Percentiles rank a stretch among this genome's conserved stretches.
These are phyloP conservation scores for Sugiyamaella sp. DNA, from an alignment of 1,139 yeast genomes.

Conservation along the genomic window DNA sequence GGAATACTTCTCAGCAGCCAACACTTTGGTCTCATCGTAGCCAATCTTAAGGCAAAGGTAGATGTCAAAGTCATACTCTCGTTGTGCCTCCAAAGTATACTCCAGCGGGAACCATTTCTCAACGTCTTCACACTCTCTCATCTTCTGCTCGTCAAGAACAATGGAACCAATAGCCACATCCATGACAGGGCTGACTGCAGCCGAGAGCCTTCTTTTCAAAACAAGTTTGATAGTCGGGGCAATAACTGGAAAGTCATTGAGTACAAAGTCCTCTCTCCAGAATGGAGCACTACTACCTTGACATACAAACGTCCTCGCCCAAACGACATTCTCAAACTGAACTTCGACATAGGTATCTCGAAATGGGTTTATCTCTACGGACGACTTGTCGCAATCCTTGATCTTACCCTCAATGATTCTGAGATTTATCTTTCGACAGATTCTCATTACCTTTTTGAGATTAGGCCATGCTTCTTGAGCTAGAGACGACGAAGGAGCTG, in stretches of 20 bases:
- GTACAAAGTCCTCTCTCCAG: conserved; percentile 61
- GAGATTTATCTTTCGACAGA: conserved; percentile 56
- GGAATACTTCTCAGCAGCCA: conserved; percentile 61
- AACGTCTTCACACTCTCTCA: conserved; percentile 23
- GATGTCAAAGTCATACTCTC: conserved; percentile 48
- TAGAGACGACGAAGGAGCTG: conserved; percentile 1
- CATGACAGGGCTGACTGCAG: conserved; percentile 36
- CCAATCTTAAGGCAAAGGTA: conserved; percentile 55
- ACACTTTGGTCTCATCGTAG: conserved; percentile 59
- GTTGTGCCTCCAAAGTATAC: conserved; percentile 20
- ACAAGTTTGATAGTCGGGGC: conserved; percentile 32
- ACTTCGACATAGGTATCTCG: conserved; percentile 53
- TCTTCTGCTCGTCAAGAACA: conserved; percentile 26
- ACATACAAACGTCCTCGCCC: conserved; percentile 60
- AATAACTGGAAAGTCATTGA: conserved; percentile 43
- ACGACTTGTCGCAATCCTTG: conserved; percentile 23
- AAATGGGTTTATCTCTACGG: conserved; percentile 26
- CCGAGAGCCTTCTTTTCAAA: conserved; percentile 31
- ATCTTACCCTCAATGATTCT: conserved; percentile 73
- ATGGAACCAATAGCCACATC: conserved; percentile 41
- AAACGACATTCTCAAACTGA: conserved; percentile 56
- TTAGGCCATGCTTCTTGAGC: conserved; percentile 18
- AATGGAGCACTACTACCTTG: conserved; percentile 48
- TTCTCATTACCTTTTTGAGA: conserved; percentile 48
- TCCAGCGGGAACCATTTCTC: conserved; percentile 33